These are phyloP conservation scores for Luvunga scandens DNA, from an alignment of 345 rosid species.

Conservation along the genomic window DNA sequence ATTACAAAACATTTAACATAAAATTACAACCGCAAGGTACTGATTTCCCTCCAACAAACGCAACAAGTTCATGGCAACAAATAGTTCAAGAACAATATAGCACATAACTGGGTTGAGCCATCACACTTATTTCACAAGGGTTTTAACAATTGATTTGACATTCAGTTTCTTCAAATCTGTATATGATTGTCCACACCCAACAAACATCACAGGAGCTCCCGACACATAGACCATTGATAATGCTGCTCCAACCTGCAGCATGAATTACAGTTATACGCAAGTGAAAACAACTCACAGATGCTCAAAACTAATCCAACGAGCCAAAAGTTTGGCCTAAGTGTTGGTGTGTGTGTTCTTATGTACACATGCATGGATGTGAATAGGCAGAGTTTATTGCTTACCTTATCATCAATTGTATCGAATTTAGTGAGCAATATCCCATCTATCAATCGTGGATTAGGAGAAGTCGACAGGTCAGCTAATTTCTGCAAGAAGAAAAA, in stretches of 20 bases:
- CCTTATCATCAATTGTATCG: constrained; percentile 98
- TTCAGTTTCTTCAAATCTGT: constrained; percentile 93
- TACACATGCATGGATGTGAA: no score
- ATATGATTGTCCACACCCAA: constrained; percentile 98
- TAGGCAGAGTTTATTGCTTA: constrained; percentile 9
- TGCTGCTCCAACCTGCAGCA: constrained; percentile 89
- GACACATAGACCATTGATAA: constrained; percentile 95
- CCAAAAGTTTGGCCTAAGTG: neutral
- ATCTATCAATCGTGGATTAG: constrained; percentile 75
- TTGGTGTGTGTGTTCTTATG: neutral
- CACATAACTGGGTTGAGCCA: neutral
- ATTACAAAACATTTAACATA: neutral
- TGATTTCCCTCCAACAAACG: constrained; percentile 12
- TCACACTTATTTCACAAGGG: constrained; percentile 73
- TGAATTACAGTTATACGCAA: neutral
- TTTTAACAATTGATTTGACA: constrained; percentile 84
- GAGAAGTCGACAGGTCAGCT: constrained; percentile 78
- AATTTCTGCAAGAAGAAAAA: constrained; percentile 54
- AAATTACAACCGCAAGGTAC: constrained; percentile 13
- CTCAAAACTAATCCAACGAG: neutral
- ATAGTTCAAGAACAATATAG: constrained; percentile 1
- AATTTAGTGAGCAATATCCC: constrained; percentile 96
- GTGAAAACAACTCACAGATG: neutral
- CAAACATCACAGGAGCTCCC: constrained; percentile 96
- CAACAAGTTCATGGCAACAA: neutral